Percentiles rank a stretch among this genome's conserved stretches.
These are phyloP conservation scores for Suhomyces kilbournensis DNA, from an alignment of 805 yeast species.

Conservation along the genomic window DNA sequence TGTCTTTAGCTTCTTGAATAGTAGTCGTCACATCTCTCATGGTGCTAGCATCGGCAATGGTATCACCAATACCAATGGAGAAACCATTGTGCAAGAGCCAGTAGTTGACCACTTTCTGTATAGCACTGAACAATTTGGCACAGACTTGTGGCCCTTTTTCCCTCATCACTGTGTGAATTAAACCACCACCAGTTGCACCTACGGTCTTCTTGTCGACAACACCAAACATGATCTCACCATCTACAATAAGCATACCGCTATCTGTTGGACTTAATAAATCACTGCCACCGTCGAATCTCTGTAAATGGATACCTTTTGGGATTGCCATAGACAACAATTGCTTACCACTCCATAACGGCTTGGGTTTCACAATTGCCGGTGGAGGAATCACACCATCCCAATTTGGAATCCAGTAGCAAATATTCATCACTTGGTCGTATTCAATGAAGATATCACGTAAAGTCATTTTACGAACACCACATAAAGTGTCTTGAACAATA, in stretches of 20 bases:
- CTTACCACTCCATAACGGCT: conserved; percentile 97
- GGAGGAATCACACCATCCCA: conserved; percentile 99
- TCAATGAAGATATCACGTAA: conserved; percentile 85
- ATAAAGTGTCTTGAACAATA: conserved; percentile 96
- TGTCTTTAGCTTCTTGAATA: conserved; percentile 85
- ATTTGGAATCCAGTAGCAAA: conserved; percentile 94
- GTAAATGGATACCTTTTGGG: conserved; percentile 93
- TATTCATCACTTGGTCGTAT: conserved; percentile 92
- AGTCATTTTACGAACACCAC: conserved; percentile 96
- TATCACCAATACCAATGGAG: conserved; percentile 99
- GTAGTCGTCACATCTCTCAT: conserved; percentile 93
- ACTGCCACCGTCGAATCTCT: conserved; percentile 87
- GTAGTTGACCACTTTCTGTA: conserved; percentile 92
- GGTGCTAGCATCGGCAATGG: conserved; percentile 96
- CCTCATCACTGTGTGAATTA: conserved; percentile 94
- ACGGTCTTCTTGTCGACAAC: conserved; percentile 97
- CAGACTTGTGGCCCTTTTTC: conserved; percentile 93
- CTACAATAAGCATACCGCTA: conserved; percentile 90
- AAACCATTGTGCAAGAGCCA: conserved; percentile 97
- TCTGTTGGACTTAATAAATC: conserved; percentile 84
- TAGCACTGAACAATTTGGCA: conserved; percentile 85
- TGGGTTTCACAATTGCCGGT: conserved; percentile 91
- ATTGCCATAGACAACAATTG: conserved; percentile 89
- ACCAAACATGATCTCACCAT: conserved; percentile 97
- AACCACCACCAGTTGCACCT: conserved; percentile 98